These are phyloP conservation scores for Melanogaster broomeanus DNA, from an alignment of 768 basidiomycete species.

Conservation along the genomic window DNA sequence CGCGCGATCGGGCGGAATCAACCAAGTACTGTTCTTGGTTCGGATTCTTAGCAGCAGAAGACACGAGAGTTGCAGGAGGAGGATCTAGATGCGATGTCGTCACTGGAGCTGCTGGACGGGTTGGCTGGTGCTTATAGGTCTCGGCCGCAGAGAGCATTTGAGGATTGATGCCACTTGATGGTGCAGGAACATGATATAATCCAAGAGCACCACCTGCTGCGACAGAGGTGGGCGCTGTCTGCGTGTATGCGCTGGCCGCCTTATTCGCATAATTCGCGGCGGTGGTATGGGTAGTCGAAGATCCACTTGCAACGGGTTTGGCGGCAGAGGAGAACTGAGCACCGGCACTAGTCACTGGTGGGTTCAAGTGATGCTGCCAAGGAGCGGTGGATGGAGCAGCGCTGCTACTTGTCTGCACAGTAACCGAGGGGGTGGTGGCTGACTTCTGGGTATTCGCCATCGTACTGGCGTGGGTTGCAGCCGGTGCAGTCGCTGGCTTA, in stretches of 20 bases:
- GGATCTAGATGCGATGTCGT: slow-evolving; percentile 16
- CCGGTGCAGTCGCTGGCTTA: slow-evolving; percentile 10
- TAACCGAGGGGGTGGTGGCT: background rate
- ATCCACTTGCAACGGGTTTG: slow-evolving; percentile 7
- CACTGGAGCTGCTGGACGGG: slow-evolving; percentile 14
- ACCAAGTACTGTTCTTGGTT: slow-evolving; percentile 19
- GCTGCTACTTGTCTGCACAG: slow-evolving; percentile 6
- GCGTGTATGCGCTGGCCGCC: background rate
- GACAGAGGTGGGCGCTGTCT: slow-evolving; percentile 5
- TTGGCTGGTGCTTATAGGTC: slow-evolving; percentile 17
- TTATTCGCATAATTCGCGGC: slow-evolving; percentile 9
- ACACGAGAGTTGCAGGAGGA: slow-evolving; percentile 4
- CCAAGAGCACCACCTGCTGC: slow-evolving; percentile 7
- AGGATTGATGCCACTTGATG: slow-evolving; percentile 3
- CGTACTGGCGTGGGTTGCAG: background rate
- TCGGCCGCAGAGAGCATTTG: slow-evolving; percentile 17
- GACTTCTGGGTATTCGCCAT: slow-evolving; percentile 10
- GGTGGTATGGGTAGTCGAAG: slow-evolving; percentile 5
- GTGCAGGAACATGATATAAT: slow-evolving; percentile 3
- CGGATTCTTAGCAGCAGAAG: slow-evolving; percentile 19
- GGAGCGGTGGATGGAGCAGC: background rate
- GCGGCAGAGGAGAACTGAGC: slow-evolving; percentile 9
- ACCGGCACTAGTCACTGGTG: slow-evolving; percentile 3
- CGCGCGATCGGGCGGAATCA: slow-evolving; percentile 27
- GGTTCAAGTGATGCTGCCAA: slow-evolving; percentile 6